Base-by-base conservation (phyloP, 2,329 filamentous ascomycete genomes). In the Pestalotiopsis sp. region DNA sequence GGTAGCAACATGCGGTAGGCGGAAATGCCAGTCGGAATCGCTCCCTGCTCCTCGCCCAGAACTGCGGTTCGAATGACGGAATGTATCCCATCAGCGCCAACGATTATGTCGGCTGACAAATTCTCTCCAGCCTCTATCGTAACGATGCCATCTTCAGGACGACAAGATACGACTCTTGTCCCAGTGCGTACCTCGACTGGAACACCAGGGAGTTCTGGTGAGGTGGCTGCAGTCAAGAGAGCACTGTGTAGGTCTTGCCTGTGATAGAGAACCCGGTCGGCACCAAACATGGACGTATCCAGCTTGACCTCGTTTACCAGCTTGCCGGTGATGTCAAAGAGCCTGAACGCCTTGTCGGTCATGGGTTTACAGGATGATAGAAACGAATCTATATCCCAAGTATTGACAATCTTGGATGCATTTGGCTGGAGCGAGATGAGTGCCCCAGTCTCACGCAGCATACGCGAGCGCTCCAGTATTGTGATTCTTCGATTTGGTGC, bases 381-480 rank as follows among this genome's bases (percentile, higher is more conserved):
- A 7, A 77, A 72, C 23, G 69, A 63, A 14, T 72, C 70, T 1
- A 82, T 69, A 0, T 73, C 73, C 78, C 78, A 82, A 63, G 56
- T 63, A 7, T 74, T 61, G 7, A 81, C 70, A 2, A 81, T 80
- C 49, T 78, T 76, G 23, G 77, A 77, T 0, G 81, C 81, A 71
- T 83, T 83, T 0, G 81, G 81, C 62, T 83, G 81, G 0, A 83
- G 74, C 0, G 81, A 82, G 20, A 83, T 81, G 7, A 80, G 76
- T 1, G 81, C 81, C 2, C 82, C 81, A 6, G 81, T 79, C 68
- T 83, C 82, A 5, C 76, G 75, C 13, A 75, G 74, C 68, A 76
- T 71, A 41, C 70, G 72, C 23, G 73, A 75, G 12, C 72, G 71
- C 23, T 76, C 75, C 0, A 76, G 60, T 2, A 77, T 68, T 1